Base-by-base conservation (phyloP, 805 yeast genomes). In the Gaillardinia entomophila region DNA sequence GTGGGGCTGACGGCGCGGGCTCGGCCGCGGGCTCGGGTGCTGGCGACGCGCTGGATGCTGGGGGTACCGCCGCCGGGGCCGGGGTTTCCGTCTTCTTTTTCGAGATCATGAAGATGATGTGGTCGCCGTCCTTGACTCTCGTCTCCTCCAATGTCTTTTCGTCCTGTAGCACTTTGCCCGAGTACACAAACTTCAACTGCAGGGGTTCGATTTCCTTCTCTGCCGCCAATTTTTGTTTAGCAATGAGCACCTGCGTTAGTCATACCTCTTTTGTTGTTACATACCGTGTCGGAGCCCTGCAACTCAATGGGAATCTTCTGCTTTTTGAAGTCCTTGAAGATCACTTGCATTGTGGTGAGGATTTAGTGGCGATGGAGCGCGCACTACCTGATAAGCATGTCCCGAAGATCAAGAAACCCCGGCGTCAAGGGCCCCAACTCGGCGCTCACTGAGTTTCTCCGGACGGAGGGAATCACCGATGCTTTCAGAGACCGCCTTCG, bases 271-370 rank as follows among this genome's bases (percentile, higher is more conserved):
- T n/a, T n/a, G n/a, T 6, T 15, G 5, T 11, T 19, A 68, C 76
- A 45, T 52, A 84, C 90, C 2, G 86, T 71, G 31, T 79, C 86
- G 11, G 72, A 40, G 6, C 72, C 68, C 38, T 82, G 94, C 36
- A 87, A 73, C 17, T 86, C 96, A 37, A 92, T 51, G 18, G 87
- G 74, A 57, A 89, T 76, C 55, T 79, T 83, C 55, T 86, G 88
- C 65, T 90, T 92, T 65, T 92, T 89, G 65, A 92, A 84, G 62
- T 92, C 96, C 57, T 89, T 88, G 57, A 92, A 79, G 32, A 80
- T 71, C 43, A 88, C 65, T 61, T 82, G 80, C 96, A 87, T 88
- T 40, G 26, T 32, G 27, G 12, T 20, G 4, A n/a, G 16, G 13
- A 16, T 30, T 24, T 10, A 5, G 31, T 27, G 24, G 28, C 28